These are phyloP conservation scores for Cyberlindnera euphorbiiphila DNA, from an alignment of 805 yeast species.

Conservation along the genomic window DNA sequence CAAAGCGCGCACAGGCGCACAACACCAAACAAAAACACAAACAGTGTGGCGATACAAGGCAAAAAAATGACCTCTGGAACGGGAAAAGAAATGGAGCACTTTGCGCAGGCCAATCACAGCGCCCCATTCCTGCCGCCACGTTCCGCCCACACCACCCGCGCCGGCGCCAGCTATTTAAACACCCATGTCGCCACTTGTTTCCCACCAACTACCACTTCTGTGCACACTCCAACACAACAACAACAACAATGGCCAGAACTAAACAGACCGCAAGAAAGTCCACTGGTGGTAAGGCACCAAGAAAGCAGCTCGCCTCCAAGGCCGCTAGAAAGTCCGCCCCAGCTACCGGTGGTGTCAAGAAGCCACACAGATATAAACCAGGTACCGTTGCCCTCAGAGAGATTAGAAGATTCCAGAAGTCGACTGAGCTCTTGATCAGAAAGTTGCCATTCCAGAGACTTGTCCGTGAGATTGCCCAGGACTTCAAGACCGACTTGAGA, in stretches of 20 bases:
- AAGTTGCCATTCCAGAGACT: constrained; percentile 97
- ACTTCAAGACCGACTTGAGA: constrained; percentile 88
- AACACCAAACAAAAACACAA: not conserved
- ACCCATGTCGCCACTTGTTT: too few species aligned
- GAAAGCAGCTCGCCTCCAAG: constrained; percentile 89
- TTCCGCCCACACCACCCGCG: too few species aligned
- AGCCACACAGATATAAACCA: constrained; percentile 96
- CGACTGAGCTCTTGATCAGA: constrained; percentile 92
- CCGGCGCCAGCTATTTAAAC: too few species aligned
- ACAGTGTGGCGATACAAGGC: not conserved
- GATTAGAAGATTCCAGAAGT: constrained; percentile 95
- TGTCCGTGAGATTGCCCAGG: constrained; percentile 94
- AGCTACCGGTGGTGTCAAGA: constrained; percentile 89
- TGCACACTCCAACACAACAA: constrained; percentile 15
- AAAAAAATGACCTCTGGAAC: too few species aligned
- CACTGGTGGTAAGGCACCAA: constrained; percentile 95
- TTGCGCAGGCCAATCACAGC: constrained; percentile 2
- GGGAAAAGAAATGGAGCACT: constrained; percentile 2
- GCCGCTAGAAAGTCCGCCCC: constrained; percentile 94
- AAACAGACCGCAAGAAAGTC: constrained; percentile 94
- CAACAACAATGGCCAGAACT: constrained; percentile 74
- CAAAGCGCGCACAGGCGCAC: not conserved
- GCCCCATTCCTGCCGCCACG: too few species aligned
- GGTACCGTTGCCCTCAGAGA: constrained; percentile 97
- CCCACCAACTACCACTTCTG: too few species aligned